These are phyloP conservation scores for Annulohypoxylon nitens DNA, from an alignment of 495 filamentous ascomycete genomes.

Conservation along the genomic window DNA sequence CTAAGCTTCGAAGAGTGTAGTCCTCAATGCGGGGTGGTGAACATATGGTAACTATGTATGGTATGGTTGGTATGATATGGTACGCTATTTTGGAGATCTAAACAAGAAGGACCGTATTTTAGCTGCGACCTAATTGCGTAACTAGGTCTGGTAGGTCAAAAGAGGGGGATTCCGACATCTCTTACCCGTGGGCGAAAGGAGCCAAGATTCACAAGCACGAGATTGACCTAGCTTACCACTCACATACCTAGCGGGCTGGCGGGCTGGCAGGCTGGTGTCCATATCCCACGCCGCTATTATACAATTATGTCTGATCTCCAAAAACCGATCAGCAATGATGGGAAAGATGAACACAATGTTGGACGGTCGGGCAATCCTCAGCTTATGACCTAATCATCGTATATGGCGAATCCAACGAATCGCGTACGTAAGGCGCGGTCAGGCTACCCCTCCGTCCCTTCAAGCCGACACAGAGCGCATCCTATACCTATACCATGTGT, in stretches of 20 bases:
- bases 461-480: constrained; percentile 32
- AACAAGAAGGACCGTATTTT: not conserved
- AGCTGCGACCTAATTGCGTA: constrained; percentile 1
- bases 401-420: constrained; percentile 18
- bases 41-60: not conserved
- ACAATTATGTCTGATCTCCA: constrained; percentile 31
- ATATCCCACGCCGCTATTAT: constrained; percentile 27
- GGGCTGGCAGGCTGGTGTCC: not conserved
- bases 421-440: constrained; percentile 34
- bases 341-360: constrained; percentile 36
- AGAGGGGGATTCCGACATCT: constrained; percentile 31
- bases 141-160: not conserved
- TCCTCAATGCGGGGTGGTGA: constrained; percentile 40
- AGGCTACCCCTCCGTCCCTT: constrained; percentile 37
- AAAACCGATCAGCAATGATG: constrained; percentile 18
- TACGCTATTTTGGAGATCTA: constrained; percentile 28
- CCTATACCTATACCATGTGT: constrained; percentile 25
- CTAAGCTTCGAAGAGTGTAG: constrained; percentile 19
- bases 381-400: constrained; percentile 25
- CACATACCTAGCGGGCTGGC: not conserved
- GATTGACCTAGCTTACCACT: not conserved
- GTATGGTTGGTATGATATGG: not conserved
- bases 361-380: constrained; percentile 25
- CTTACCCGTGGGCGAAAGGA: constrained; percentile 27
- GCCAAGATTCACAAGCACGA: constrained; percentile 25